phyloP scores from a whole-genome alignment of 202 grass and related monocot genomes.

The Brachypodium distachyon region DNA sequence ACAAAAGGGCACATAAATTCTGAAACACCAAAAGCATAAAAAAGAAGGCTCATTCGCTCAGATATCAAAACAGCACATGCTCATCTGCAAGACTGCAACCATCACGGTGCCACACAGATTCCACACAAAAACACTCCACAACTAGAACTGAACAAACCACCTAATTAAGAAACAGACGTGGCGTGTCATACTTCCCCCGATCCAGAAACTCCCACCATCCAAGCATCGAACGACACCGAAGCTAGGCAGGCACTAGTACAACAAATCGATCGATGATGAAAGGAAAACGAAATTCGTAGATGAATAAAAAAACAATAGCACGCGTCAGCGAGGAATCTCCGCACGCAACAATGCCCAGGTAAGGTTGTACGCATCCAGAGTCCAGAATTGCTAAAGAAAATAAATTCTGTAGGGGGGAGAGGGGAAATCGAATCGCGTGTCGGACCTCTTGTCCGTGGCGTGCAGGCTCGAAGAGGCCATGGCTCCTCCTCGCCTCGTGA shows the following conservation, averaged over 20 bases:
- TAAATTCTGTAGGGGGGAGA: background rate
- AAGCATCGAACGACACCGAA: background rate
- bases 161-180: background rate
- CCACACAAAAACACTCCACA: background rate
- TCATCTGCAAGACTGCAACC: background rate
- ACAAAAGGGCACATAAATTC: background rate
- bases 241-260: background rate
- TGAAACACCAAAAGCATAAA: background rate
- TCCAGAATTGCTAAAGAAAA: background rate
- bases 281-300: background rate
- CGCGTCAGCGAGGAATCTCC: background rate
- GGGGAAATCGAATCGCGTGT: background rate
- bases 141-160: background rate
- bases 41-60: background rate
- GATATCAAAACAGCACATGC: background rate
- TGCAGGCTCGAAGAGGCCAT: conserved; percentile 47
- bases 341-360: conserved; percentile 11
- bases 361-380: background rate
- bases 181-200: background rate
- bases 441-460: conserved; percentile 43
- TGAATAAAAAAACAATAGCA: background rate
- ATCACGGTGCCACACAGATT: background rate
- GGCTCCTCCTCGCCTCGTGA: background rate
- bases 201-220: background rate
- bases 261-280: background rate